Percentiles rank a stretch among this genome's conserved stretches.
Conservation (phyloP, 441 rosid genomes). For the Metrosideros polymorpha region DNA sequence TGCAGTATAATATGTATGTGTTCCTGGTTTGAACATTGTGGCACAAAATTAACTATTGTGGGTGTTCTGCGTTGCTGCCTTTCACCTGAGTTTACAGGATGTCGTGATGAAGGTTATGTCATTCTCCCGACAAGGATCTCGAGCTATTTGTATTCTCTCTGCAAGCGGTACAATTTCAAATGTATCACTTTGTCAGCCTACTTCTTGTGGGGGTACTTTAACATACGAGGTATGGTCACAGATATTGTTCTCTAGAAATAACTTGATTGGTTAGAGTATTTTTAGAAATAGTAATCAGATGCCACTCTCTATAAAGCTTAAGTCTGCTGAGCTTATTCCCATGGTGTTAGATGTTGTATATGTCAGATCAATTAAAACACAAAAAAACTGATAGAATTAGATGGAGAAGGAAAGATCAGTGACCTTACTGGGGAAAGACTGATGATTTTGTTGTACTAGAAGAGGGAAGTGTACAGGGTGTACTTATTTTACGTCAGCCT, state of each 20-base stretch:
- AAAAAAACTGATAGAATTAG: background rate
- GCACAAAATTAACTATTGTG: background rate
- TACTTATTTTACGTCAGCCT: background rate
- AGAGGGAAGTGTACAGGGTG: background rate
- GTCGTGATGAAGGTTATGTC: constrained; percentile 91
- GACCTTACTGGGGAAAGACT: background rate
- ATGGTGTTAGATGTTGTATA: background rate
- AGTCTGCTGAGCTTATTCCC: background rate
- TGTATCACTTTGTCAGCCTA: constrained; percentile 84
- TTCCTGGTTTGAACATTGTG: background rate
- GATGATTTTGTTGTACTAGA: background rate
- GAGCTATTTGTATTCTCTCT: constrained; percentile 83
- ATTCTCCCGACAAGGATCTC: constrained; percentile 80
- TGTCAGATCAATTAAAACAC: background rate
- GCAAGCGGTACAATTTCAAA: constrained; percentile 86
- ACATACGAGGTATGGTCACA: constrained; percentile 67
- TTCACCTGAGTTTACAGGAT: constrained; percentile 41
- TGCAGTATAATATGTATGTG: background rate
- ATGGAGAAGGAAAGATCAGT: background rate
- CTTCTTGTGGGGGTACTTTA: constrained; percentile 83
- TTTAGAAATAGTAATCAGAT: background rate
- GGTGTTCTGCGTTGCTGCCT: background rate
- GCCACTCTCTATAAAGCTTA: background rate
- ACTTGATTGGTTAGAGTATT: background rate
- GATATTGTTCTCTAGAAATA: background rate